These are phyloP conservation scores for Perilla frutescens DNA, from an alignment of 257 asterid species.

Conservation along the genomic window DNA sequence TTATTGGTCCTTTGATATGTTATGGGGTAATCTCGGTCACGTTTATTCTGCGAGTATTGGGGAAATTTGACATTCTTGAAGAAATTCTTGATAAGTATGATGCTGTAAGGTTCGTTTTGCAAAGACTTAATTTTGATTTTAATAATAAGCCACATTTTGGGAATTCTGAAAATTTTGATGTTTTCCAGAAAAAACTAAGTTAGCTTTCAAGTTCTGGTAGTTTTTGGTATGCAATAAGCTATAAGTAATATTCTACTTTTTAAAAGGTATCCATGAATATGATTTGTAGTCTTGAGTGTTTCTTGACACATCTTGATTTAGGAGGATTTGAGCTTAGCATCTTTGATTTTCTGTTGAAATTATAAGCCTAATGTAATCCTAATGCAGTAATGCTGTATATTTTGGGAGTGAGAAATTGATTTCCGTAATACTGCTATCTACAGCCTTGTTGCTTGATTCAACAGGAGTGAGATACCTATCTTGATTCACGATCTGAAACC, in stretches of 20 bases:
- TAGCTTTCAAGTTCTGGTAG: slow-evolving; percentile 3
- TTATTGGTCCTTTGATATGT: not conserved
- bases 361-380: not conserved
- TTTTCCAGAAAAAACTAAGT: slow-evolving; percentile 8
- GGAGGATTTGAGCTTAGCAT: not conserved
- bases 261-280: not conserved
- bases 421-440: too few species aligned
- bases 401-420: not conserved
- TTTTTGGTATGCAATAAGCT: not conserved
- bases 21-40: not conserved
- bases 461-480: not conserved
- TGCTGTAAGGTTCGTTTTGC: not conserved
- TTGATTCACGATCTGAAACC: not conserved
- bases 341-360: slow-evolving; percentile 2
- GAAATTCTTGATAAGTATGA: not conserved
- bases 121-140: not conserved
- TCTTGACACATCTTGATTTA: not conserved
- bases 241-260: not conserved
- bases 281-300: not conserved
- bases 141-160: not conserved
- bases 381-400: not conserved
- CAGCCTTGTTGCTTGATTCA: not conserved
- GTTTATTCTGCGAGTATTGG: not conserved
- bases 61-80: not conserved
- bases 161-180: not conserved